These are phyloP conservation scores for Leptographium radiaticola DNA, from an alignment of 2,329 filamentous ascomycete genomes.

Conservation along the genomic window DNA sequence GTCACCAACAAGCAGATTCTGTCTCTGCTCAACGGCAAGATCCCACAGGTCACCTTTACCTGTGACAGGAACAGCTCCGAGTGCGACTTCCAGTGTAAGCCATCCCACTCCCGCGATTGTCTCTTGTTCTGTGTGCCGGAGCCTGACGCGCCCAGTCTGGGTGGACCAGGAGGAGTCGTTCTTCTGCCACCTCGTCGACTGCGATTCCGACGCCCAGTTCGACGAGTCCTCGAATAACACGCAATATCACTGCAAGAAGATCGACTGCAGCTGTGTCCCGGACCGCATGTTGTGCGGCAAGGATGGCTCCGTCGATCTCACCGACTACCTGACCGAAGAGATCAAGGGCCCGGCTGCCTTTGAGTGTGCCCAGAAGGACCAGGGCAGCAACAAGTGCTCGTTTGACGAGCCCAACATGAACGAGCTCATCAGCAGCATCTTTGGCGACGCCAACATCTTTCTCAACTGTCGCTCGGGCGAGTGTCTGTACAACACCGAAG, in stretches of 20 bases:
- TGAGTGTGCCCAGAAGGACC: slow-evolving; percentile 54
- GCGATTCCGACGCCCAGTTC: slow-evolving; percentile 58
- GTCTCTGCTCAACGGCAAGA: slow-evolving; percentile 68
- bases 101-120: neutral
- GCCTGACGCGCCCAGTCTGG: slow-evolving; percentile 54
- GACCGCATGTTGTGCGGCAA: slow-evolving; percentile 91
- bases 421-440: slow-evolving; percentile 72
- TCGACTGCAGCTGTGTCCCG: slow-evolving; percentile 77
- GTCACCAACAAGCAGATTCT: slow-evolving; percentile 94
- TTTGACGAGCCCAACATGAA: slow-evolving; percentile 94
- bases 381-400: slow-evolving; percentile 52
- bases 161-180: slow-evolving; percentile 90
- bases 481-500: slow-evolving; percentile 83
- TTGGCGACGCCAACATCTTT: slow-evolving; percentile 82
- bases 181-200: slow-evolving; percentile 81
- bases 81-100: slow-evolving; percentile 89
- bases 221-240: slow-evolving; percentile 65
- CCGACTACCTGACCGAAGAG: slow-evolving; percentile 68
- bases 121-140: neutral
- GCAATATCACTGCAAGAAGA: slow-evolving; percentile 69
- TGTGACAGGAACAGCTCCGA: slow-evolving; percentile 62
- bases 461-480: slow-evolving; percentile 76
- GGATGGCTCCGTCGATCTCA: slow-evolving; percentile 79
- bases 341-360: slow-evolving; percentile 86
- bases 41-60: slow-evolving; percentile 88